These are phyloP conservation scores for Lolium perenne DNA, from an alignment of 176 grass and related monocot genomes.

Conservation along the genomic window DNA sequence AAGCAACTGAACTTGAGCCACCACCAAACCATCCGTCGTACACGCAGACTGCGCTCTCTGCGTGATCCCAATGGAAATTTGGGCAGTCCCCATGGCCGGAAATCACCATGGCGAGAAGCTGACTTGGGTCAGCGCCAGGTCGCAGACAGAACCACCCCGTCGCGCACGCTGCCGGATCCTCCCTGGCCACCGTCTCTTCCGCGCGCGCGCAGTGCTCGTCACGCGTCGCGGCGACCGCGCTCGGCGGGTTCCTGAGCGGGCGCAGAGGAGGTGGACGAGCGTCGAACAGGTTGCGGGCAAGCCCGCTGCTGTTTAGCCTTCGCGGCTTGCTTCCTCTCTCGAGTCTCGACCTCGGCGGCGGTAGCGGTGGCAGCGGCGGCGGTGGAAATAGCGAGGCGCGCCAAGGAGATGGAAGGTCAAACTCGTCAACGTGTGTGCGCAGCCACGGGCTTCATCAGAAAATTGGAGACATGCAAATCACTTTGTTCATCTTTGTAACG, in stretches of 20 bases:
- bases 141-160: not conserved
- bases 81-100: not conserved
- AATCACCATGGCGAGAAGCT: not conserved
- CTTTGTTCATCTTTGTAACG: too few species aligned
- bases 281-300: slow-evolving; percentile 12
- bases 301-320: too few species aligned
- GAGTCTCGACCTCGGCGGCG: not conserved
- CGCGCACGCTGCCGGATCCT: not conserved
- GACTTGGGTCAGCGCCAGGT: not conserved
- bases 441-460: not conserved
- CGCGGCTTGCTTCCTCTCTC: not conserved
- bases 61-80: too few species aligned
- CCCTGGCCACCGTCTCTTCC: too few species aligned
- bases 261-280: not conserved
- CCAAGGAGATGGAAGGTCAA: not conserved
- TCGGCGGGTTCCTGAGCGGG: not conserved
- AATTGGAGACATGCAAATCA: too few species aligned
- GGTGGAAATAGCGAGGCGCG: slow-evolving; percentile 2
- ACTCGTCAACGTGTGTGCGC: not conserved
- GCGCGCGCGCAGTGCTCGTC: not conserved
- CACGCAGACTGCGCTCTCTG: too few species aligned
- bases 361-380: too few species aligned
- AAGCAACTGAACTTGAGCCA: not conserved
- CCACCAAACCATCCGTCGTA: too few species aligned
- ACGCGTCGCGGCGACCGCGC: too few species aligned